A percentile compares a stretch with the other conserved stretches of the same genome.
These are phyloP conservation scores for Harrya chromipes DNA, from an alignment of 768 basidiomycete species.

Conservation along the genomic window DNA sequence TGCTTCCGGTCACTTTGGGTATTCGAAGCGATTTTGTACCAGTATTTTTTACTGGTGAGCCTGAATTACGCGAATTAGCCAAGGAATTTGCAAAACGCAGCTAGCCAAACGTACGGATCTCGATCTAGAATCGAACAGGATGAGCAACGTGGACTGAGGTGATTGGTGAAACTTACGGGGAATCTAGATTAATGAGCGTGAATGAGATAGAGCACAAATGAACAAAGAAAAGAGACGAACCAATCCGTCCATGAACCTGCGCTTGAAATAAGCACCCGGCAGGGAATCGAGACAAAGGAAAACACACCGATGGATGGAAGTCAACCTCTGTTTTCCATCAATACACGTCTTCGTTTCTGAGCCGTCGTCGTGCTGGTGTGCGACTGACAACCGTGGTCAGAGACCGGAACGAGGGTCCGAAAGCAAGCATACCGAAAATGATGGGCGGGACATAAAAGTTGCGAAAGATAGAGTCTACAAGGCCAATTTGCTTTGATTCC, in stretches of 20 bases:
- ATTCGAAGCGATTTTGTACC: conserved; percentile 37
- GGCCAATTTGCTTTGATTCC: conserved; percentile 65
- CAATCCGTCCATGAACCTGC: conserved; percentile 66
- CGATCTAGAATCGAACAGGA: conserved; percentile 28
- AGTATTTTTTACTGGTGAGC: conserved; percentile 43
- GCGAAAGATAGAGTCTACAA: conserved; percentile 76
- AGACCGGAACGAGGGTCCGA: background rate
- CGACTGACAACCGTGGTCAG: conserved; percentile 37
- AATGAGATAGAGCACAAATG: conserved; percentile 3
- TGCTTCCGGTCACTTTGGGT: conserved; percentile 21
- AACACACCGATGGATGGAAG: conserved; percentile 65
- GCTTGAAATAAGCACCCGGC: background rate
- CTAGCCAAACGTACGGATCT: conserved; percentile 42
- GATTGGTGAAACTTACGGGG: conserved; percentile 41
- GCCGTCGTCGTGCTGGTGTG: conserved; percentile 53
- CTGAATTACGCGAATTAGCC: conserved; percentile 10
- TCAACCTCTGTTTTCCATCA: conserved; percentile 80
- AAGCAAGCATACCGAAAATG: conserved; percentile 55
- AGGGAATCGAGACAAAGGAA: background rate
- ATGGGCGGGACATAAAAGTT: conserved; percentile 81
- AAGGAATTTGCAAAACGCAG: too few relatives aligned
- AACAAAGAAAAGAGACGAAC: conserved; percentile 38
- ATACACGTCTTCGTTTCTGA: conserved; percentile 65
- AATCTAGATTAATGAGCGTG: conserved; percentile 39
- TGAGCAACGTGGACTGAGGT: background rate